Evolutionary conservation across 2,329 filamentous ascomycete genomes (phyloP).

Genomic region (Colletotrichum falcatum): DNA sequence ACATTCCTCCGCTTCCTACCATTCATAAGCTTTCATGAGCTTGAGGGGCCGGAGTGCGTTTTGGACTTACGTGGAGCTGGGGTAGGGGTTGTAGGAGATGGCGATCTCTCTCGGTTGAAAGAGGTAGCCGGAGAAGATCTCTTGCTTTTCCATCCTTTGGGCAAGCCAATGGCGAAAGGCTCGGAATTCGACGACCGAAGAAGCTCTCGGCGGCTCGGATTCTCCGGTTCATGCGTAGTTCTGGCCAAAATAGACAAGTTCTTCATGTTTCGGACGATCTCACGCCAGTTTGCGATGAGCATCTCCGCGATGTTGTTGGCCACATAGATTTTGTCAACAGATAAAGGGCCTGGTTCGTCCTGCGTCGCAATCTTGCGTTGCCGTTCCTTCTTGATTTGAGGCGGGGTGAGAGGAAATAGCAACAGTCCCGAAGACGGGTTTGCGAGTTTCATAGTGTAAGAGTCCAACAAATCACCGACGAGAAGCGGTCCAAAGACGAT

Average conservation of each 20-base stretch:
- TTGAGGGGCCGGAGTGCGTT: neutral
- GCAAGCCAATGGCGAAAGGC: slow-evolving; percentile 52
- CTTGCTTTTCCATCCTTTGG: slow-evolving; percentile 51
- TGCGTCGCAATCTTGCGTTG: slow-evolving; percentile 46
- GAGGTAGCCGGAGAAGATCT: slow-evolving; percentile 36
- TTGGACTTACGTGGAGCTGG: slow-evolving; percentile 44
- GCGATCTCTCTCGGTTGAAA: slow-evolving; percentile 48
- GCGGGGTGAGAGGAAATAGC: slow-evolving; percentile 57
- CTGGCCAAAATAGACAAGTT: slow-evolving; percentile 54
- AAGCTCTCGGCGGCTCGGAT: slow-evolving; percentile 34
- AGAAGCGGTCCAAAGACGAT: slow-evolving; percentile 75
- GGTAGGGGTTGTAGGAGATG: slow-evolving; percentile 54
- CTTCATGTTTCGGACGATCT: slow-evolving; percentile 71
- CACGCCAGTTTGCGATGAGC: slow-evolving; percentile 74
- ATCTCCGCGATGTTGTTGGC: slow-evolving; percentile 73
- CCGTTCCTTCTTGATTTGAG: slow-evolving; percentile 55
- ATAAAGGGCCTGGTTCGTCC: slow-evolving; percentile 46
- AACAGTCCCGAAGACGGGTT: slow-evolving; percentile 56
- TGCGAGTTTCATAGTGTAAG: slow-evolving; percentile 62
- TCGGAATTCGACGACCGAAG: slow-evolving; percentile 58
- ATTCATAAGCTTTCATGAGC: slow-evolving; percentile 26
- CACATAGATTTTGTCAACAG: slow-evolving; percentile 67
- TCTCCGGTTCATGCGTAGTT: slow-evolving; percentile 37
- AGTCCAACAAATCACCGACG: slow-evolving; percentile 67
- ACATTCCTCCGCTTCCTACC: slow-evolving; percentile 34